A percentile compares a stretch with the other conserved stretches of the same genome.
Evolutionary conservation across 192 early-diverging fungal species (phyloP).

Genomic region (Rhizoclosmatium sp.): DNA sequence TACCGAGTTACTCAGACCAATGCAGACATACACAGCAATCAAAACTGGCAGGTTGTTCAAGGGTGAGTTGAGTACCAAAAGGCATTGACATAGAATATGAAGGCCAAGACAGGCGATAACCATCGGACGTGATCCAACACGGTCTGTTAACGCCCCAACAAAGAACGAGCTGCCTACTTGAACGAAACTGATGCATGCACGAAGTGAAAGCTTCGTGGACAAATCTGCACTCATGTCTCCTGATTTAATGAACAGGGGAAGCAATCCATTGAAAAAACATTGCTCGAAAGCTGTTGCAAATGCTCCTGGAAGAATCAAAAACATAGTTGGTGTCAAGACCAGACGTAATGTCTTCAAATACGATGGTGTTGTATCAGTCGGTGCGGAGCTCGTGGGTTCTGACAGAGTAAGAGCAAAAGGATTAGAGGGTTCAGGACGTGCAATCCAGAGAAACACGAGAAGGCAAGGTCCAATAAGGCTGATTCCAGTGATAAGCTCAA

Average conservation of each 20-base stretch:
- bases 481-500: conserved; percentile 26
- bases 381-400: not conserved
- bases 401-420: not conserved
- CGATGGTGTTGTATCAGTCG: not conserved
- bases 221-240: not conserved
- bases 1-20: conserved; percentile 21
- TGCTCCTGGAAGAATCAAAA: conserved; percentile 5
- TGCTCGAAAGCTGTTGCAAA: conserved; percentile 18
- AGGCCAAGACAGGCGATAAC: not conserved
- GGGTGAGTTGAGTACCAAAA: not conserved
- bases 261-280: conserved; percentile 18
- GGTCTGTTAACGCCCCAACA: conserved; percentile 15
- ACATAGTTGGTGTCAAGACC: conserved; percentile 10
- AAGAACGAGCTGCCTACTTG: not conserved
- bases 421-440: conserved; percentile 31
- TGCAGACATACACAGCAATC: conserved; percentile 4
- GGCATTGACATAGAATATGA: not conserved
- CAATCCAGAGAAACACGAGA: conserved; percentile 2
- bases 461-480: conserved; percentile 12
- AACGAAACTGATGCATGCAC: not conserved
- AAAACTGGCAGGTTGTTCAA: conserved; percentile 3
- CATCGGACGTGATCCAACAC: conserved; percentile 6
- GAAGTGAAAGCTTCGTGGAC: conserved; percentile 1
- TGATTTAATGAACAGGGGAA: conserved; percentile 15
- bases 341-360: conserved; percentile 25